Base-by-base conservation (phyloP, 441 rosid genomes). In the Pelargonium myrrhifolium region DNA sequence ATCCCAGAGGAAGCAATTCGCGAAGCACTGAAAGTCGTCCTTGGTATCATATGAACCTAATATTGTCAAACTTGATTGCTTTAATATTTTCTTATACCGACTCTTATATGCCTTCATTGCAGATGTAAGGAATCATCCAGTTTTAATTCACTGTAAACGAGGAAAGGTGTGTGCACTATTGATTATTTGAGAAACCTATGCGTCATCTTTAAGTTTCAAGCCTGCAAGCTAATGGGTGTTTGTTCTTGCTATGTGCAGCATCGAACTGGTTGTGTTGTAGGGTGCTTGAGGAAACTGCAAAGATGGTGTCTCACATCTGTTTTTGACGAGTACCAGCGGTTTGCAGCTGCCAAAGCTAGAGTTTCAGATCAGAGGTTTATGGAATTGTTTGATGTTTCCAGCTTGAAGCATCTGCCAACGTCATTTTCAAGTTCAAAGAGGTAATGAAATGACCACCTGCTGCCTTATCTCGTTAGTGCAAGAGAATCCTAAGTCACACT, bases 271-370 rank as follows among this genome's bases (percentile, higher is more conserved):
- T 83, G 85, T 76, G 75, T 86, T 8, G 89, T 86, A 14, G 91
- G 91, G 39, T 86, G 91, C 83, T 76, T 86, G 77, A 84, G 91
- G 68, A 86, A 83, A 74, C 69, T 86, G 64, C 89, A 86, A 72
- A 81, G 79, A 67, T 86, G 91, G 91, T 83, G 91, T 55, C 78
- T 86, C 51, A 55, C 89, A 67, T 86, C 87, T 21, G 76, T 86
- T 14, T 81, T 84, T 26, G 89, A 86, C 3, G 91, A 86, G 78
- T 86, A 86, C 60, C 82, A 83, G 71, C 75, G 89, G 37, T 86
- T 83, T 31, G 89, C 91, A 39, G 91, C 91, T 3, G 89, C 86
- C n/a, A 86, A 86, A 79, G 86, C 91, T 55, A 86, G 91, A 77
- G 86, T 81, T 55, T 81, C 89, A 0, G 91, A 84, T 78, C 86